These are phyloP conservation scores for Lactarius quietus DNA, from an alignment of 768 basidiomycete genomes.

Conservation along the genomic window DNA sequence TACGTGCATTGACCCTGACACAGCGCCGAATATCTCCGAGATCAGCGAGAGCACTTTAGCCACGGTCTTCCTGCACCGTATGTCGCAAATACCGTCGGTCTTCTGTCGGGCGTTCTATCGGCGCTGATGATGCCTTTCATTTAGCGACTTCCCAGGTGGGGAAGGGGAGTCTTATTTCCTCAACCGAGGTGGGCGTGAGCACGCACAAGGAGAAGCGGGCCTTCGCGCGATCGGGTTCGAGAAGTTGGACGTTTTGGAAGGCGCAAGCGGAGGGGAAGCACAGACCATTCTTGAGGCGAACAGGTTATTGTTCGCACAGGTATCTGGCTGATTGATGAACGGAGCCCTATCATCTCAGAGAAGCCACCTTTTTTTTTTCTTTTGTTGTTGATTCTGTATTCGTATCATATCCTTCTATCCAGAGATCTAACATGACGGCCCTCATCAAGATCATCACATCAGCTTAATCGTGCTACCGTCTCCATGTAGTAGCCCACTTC, in stretches of 20 bases:
- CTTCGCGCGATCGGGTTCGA: slow-evolving; percentile 23
- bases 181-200: slow-evolving; percentile 40
- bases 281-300: slow-evolving; percentile 16
- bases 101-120: neutral
- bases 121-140: neutral
- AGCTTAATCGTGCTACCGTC: neutral
- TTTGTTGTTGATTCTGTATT: neutral
- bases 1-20: neutral
- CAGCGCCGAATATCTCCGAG: slow-evolving; percentile 53
- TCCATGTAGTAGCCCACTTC: neutral
- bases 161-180: slow-evolving; percentile 39
- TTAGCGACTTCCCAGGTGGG: slow-evolving; percentile 55
- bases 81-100: neutral
- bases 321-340: neutral
- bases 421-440: neutral
- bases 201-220: slow-evolving; percentile 32
- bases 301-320: slow-evolving; percentile 4
- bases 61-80: slow-evolving; percentile 55
- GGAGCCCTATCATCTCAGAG: neutral
- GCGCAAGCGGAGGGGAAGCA: slow-evolving; percentile 12
- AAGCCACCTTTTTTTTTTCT: neutral
- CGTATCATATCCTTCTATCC: neutral
- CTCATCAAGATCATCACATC: neutral
- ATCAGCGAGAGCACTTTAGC: slow-evolving; percentile 62
- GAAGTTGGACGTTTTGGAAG: slow-evolving; percentile 11